Conservation (phyloP, 305 asterid species). For the Fraxinus sp. region DNA sequence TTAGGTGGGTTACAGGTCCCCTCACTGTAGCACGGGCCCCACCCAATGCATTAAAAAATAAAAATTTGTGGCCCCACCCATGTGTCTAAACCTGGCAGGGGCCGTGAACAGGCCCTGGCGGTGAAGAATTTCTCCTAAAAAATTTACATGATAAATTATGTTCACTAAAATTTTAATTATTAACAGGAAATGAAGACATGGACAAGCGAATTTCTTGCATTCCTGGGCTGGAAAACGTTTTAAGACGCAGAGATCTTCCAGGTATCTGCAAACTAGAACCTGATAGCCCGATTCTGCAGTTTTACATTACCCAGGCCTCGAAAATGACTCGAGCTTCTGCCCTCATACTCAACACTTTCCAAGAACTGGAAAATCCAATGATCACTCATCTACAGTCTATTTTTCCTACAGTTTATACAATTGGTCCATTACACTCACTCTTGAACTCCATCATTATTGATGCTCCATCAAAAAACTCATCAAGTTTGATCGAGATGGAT, state of each 20-base stretch:
- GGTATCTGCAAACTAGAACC: constrained; percentile 26
- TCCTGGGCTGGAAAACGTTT: constrained; percentile 35
- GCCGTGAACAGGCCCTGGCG: too few species aligned
- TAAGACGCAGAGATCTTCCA: constrained; percentile 47
- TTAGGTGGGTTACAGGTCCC: too few species aligned
- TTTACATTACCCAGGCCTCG: constrained; percentile 31
- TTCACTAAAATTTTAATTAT: not conserved
- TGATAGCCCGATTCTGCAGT: constrained; percentile 15
- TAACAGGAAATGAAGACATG: constrained; percentile 32
- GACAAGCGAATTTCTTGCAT: constrained; percentile 28
- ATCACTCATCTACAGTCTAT: constrained; percentile 35
- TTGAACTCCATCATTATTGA: not conserved
- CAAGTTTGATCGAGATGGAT: constrained; percentile 29
- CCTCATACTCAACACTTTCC: constrained; percentile 44
- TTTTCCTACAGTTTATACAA: constrained; percentile 39
- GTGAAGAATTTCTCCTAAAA: too few species aligned
- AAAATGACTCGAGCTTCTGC: constrained; percentile 40
- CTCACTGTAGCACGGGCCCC: too few species aligned
- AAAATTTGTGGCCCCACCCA: too few species aligned
- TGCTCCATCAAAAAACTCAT: constrained; percentile 10
- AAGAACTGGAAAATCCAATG: constrained; percentile 35
- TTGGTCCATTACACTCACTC: constrained; percentile 39
- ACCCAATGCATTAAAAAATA: too few species aligned
- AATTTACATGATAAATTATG: not conserved
- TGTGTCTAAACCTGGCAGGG: too few species aligned